Conservation (phyloP, 768 basidiomycete species). For the Erythrobasidium yunnanense region DNA sequence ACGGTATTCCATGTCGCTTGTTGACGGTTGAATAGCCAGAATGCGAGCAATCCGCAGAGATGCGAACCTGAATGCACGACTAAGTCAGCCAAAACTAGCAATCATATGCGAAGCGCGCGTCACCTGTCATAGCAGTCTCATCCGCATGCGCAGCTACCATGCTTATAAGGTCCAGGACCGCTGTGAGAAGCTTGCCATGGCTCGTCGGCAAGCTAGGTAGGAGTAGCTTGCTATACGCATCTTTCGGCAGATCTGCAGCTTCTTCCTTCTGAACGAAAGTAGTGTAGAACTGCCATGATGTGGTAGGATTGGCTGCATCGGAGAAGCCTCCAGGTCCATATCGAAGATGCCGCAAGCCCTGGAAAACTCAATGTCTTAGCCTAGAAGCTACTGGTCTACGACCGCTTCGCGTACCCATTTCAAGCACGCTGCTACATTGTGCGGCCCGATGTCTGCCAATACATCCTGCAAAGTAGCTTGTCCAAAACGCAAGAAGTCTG, state of each 20-base stretch:
- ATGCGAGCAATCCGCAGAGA: conserved; percentile 22
- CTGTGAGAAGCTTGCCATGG: conserved; percentile 3
- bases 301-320: background rate
- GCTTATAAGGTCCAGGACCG: background rate
- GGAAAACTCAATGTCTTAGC: background rate
- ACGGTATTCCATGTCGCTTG: background rate
- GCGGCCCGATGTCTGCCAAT: conserved; percentile 6
- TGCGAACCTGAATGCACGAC: background rate
- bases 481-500: conserved; percentile 9
- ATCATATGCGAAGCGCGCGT: background rate
- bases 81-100: too few relatives aligned
- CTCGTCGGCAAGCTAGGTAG: background rate
- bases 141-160: conserved; percentile 12
- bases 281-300: conserved; percentile 1
- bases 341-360: conserved; percentile 17
- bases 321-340: conserved; percentile 9
- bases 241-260: background rate
- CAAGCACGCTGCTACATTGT: conserved; percentile 11
- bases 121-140: conserved; percentile 22
- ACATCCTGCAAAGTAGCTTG: background rate
- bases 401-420: conserved; percentile 23
- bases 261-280: background rate
- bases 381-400: background rate
- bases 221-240: background rate
- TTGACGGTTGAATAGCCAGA: conserved; percentile 23